A percentile compares a stretch with the other conserved stretches of the same genome.
phyloP scores from a whole-genome alignment of 2,329 filamentous ascomycete species.

The Fusarium globosum region DNA sequence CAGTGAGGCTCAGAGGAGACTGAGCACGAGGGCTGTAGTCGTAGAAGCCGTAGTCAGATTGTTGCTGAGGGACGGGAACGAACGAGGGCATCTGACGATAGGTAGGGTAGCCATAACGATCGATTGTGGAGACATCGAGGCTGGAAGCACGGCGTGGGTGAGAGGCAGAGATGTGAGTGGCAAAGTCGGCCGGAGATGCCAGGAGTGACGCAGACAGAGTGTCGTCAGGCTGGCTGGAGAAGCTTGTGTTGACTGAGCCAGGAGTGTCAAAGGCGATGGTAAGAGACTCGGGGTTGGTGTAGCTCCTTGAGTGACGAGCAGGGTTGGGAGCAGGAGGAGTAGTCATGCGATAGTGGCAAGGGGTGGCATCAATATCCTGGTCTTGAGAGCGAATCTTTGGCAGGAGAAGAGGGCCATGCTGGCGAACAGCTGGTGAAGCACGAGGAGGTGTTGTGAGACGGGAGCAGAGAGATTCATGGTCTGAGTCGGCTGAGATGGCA shows the following conservation, averaged over 20 bases:
- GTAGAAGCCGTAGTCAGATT: constrained; percentile 56
- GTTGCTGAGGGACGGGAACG: constrained; percentile 39
- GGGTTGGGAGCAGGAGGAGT: constrained; percentile 44
- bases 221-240: constrained; percentile 51
- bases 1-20: constrained; percentile 56
- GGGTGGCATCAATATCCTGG: constrained; percentile 74
- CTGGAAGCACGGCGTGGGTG: constrained; percentile 70
- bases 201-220: constrained; percentile 63
- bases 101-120: constrained; percentile 83
- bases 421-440: constrained; percentile 76
- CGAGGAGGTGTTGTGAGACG: constrained; percentile 74
- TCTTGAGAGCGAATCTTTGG: constrained; percentile 90
- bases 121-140: constrained; percentile 73
- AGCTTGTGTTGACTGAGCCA: constrained; percentile 51
- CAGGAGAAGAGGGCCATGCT: constrained; percentile 82
- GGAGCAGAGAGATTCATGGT: constrained; percentile 74
- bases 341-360: constrained; percentile 53
- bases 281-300: constrained; percentile 70
- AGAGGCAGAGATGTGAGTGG: constrained; percentile 50
- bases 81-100: constrained; percentile 77
- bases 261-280: constrained; percentile 50
- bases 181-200: constrained; percentile 72
- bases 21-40: constrained; percentile 59
- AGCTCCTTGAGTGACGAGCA: constrained; percentile 66
- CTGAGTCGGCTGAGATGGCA: constrained; percentile 67